phyloP scores from a whole-genome alignment of 441 rosid species.

The Arabidopsis hybrid region DNA sequence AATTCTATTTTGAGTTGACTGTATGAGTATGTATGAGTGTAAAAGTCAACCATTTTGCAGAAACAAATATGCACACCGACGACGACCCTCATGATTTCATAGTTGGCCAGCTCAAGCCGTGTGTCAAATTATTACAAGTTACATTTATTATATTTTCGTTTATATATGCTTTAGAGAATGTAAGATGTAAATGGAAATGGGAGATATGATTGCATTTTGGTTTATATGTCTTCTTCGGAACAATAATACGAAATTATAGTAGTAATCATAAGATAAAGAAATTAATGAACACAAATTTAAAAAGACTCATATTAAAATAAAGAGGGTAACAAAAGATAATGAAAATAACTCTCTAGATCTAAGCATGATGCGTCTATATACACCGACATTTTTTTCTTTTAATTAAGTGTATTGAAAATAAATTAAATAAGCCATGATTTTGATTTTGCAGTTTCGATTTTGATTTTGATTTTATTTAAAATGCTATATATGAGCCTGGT shows the following conservation, averaged over 20 bases:
- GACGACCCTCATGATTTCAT: constrained; percentile 44
- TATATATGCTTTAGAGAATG: constrained; percentile 41
- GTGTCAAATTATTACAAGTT: constrained; percentile 56
- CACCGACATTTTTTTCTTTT: constrained; percentile 10
- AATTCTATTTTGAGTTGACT: constrained; percentile 47
- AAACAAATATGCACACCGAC: constrained; percentile 53
- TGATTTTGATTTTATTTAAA: background rate
- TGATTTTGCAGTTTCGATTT: background rate
- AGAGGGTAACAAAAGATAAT: background rate
- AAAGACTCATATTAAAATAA: constrained; percentile 30
- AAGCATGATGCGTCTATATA: constrained; percentile 15
- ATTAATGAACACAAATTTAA: constrained; percentile 46
- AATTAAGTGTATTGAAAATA: background rate
- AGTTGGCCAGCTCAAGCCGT: constrained; percentile 58
- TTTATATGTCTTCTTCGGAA: constrained; percentile 69
- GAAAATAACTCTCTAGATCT: constrained; percentile 28
- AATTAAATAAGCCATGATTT: background rate
- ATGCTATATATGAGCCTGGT: no score
- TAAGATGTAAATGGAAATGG: constrained; percentile 45
- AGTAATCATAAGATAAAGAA: constrained; percentile 63
- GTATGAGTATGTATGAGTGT: constrained; percentile 40
- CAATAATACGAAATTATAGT: constrained; percentile 60
- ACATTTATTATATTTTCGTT: constrained; percentile 44
- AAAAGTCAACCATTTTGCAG: constrained; percentile 56
- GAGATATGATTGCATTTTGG: constrained; percentile 69